A percentile compares a stretch with the other conserved stretches of the same genome.
Conservation (phyloP, 169 alveolate species). For the Babesia ovata region DNA sequence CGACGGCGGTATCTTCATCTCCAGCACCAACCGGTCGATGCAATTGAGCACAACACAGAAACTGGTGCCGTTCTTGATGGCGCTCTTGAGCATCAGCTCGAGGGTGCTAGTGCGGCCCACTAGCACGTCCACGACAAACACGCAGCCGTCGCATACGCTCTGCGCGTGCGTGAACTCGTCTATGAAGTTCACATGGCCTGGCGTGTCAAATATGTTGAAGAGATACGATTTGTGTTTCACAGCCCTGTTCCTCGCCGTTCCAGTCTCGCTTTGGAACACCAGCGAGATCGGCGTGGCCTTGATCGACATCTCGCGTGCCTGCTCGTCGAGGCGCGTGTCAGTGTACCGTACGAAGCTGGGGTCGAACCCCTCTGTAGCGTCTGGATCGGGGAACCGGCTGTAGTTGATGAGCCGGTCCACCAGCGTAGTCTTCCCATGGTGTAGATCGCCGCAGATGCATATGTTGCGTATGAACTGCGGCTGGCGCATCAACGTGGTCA, state of each 20-base stretch:
- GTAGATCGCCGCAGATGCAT: slow-evolving; percentile 96
- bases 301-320: slow-evolving; percentile 93
- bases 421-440: slow-evolving; percentile 97
- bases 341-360: slow-evolving; percentile 82
- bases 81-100: slow-evolving; percentile 87
- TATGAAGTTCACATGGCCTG: slow-evolving; percentile 96
- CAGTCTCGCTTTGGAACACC: slow-evolving; percentile 82
- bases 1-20: slow-evolving; percentile 95
- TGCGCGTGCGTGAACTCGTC: slow-evolving; percentile 96
- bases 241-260: slow-evolving; percentile 61
- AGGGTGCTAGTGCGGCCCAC: slow-evolving; percentile 94
- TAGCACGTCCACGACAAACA: slow-evolving; percentile 93
- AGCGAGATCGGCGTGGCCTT: slow-evolving; percentile 97
- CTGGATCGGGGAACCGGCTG: slow-evolving; percentile 87
- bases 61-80: slow-evolving; percentile 76
- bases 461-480: slow-evolving; percentile 94
- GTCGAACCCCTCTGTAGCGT: slow-evolving; percentile 50
- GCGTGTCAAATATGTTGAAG: slow-evolving; percentile 93
- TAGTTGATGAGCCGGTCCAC: slow-evolving; percentile 93
- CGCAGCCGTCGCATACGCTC: slow-evolving; percentile 95
- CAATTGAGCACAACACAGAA: slow-evolving; percentile 90
- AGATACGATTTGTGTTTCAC: slow-evolving; percentile 75
- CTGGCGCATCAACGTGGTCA: slow-evolving; percentile 89
- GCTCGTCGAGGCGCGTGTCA: slow-evolving; percentile 97
- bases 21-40: slow-evolving; percentile 95